Evolutionary conservation across 2,329 filamentous ascomycete genomes (phyloP).

Genomic region (Colletotrichum chrysophilum): DNA sequence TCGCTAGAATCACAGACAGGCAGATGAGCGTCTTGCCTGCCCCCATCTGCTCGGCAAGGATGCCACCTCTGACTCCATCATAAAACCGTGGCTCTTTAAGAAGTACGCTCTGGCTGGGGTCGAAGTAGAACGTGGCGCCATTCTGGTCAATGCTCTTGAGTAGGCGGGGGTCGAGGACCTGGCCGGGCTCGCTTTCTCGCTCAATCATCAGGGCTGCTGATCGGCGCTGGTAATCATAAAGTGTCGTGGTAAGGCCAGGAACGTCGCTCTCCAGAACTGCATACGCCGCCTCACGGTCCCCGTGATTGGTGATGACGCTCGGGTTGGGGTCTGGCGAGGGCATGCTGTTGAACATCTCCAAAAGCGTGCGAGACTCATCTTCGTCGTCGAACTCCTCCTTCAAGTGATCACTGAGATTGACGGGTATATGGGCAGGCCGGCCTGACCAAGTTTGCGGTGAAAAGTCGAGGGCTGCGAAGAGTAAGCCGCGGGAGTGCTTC

Average conservation of each 20-base stretch:
- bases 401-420: constrained; percentile 3
- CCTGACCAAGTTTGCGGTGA: constrained; percentile 63
- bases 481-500: constrained; percentile 45
- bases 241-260: constrained; percentile 53
- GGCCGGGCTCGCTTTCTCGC: constrained; percentile 70
- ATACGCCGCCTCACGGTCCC: constrained; percentile 58
- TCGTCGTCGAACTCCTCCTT: constrained; percentile 37
- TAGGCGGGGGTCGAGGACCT: constrained; percentile 76
- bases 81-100: constrained; percentile 73
- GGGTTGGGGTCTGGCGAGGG: constrained; percentile 69
- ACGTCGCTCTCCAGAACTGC: constrained; percentile 59
- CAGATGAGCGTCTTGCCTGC: constrained; percentile 89
- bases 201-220: constrained; percentile 87
- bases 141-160: constrained; percentile 63
- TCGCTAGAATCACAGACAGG: constrained; percentile 77
- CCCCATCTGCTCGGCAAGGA: constrained; percentile 82
- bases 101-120: constrained; percentile 66
- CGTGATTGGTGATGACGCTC: constrained; percentile 50
- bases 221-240: constrained; percentile 81
- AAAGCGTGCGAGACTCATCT: constrained; percentile 57
- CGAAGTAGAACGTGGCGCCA: constrained; percentile 71
- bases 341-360: constrained; percentile 76
- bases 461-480: constrained; percentile 62
- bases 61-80: constrained; percentile 76
- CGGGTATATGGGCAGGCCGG: background rate